Percentiles rank a stretch among this genome's conserved stretches.
These are phyloP conservation scores for Leishmania martiniquensis DNA, from an alignment of 208 protist species.

Conservation along the genomic window DNA sequence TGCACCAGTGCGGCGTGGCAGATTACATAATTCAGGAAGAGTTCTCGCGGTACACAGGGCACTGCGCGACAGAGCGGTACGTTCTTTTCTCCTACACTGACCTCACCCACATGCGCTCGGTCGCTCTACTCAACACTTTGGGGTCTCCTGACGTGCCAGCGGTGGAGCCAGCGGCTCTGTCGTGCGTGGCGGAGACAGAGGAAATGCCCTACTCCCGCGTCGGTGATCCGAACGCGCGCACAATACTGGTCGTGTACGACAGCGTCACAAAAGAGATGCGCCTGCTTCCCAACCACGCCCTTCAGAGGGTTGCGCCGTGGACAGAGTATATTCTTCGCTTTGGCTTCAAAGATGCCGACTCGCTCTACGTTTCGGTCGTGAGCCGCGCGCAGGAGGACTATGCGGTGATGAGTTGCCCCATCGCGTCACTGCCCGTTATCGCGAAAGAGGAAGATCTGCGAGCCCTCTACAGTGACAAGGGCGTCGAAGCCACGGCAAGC, in stretches of 20 bases:
- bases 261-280: slow-evolving; percentile 28
- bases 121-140: slow-evolving; percentile 53
- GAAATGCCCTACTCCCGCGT: slow-evolving; percentile 81
- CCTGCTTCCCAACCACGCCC: slow-evolving; percentile 48
- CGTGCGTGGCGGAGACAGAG: slow-evolving; percentile 41
- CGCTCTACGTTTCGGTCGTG: slow-evolving; percentile 68
- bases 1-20: slow-evolving; percentile 74
- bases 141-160: slow-evolving; percentile 25
- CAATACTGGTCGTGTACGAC: slow-evolving; percentile 68
- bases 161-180: slow-evolving; percentile 8
- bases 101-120: slow-evolving; percentile 60
- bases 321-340: slow-evolving; percentile 86
- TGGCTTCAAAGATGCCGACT: slow-evolving; percentile 72
- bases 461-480: slow-evolving; percentile 27
- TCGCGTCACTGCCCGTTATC: slow-evolving; percentile 51
- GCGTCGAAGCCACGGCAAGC: slow-evolving; percentile 19
- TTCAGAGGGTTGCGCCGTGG: slow-evolving; percentile 53
- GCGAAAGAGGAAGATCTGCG: slow-evolving; percentile 34
- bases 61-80: slow-evolving; percentile 76
- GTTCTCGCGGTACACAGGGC: slow-evolving; percentile 87
- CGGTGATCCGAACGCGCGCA: slow-evolving; percentile 73
- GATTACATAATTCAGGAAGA: slow-evolving; percentile 95
- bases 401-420: slow-evolving; percentile 59
- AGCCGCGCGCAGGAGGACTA: slow-evolving; percentile 73
- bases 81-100: slow-evolving; percentile 84